Evolutionary conservation across 495 filamentous ascomycete species (phyloP).

Genomic region (Talaromyces wortmannii): DNA sequence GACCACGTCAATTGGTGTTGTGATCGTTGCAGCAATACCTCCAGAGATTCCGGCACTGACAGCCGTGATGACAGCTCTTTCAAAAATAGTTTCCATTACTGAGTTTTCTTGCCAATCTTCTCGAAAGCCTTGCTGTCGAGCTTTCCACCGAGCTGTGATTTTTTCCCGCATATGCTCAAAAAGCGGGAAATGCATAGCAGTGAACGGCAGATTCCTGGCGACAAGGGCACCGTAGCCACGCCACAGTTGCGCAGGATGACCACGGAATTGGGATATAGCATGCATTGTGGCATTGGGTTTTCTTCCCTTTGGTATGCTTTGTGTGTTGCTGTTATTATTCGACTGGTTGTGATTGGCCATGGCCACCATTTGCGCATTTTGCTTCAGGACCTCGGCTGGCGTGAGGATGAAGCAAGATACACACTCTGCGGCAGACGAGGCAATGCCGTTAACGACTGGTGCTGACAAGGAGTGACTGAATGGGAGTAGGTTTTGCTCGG

Average conservation of each 20-base stretch:
- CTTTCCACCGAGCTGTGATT: constrained; percentile 14
- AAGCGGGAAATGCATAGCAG: constrained; percentile 80
- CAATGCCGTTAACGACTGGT: constrained; percentile 59
- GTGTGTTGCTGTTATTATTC: constrained; percentile 1
- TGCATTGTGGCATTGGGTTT: constrained; percentile 35
- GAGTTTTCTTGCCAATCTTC: neutral
- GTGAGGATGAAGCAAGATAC: constrained; percentile 82
- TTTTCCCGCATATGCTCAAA: constrained; percentile 60
- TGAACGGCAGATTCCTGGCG: constrained; percentile 78
- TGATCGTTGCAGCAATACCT: constrained; percentile 59
- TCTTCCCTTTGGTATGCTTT: neutral
- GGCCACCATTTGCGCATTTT: constrained; percentile 74
- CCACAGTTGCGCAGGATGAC: constrained; percentile 56
- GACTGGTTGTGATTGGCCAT: neutral
- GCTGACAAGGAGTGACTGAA: constrained; percentile 41
- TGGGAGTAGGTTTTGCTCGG: constrained; percentile 20
- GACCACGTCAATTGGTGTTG: constrained; percentile 77
- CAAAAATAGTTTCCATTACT: constrained; percentile 3
- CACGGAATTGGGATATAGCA: constrained; percentile 47
- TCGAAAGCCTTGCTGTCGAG: constrained; percentile 3
- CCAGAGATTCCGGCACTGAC: constrained; percentile 63
- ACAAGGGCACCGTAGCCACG: constrained; percentile 74
- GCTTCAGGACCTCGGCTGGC: constrained; percentile 87
- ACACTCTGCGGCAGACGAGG: constrained; percentile 69
- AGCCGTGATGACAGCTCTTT: constrained; percentile 59